Base-by-base conservation (phyloP, 2,329 filamentous ascomycete species). In the Hypoxylon sp. region DNA sequence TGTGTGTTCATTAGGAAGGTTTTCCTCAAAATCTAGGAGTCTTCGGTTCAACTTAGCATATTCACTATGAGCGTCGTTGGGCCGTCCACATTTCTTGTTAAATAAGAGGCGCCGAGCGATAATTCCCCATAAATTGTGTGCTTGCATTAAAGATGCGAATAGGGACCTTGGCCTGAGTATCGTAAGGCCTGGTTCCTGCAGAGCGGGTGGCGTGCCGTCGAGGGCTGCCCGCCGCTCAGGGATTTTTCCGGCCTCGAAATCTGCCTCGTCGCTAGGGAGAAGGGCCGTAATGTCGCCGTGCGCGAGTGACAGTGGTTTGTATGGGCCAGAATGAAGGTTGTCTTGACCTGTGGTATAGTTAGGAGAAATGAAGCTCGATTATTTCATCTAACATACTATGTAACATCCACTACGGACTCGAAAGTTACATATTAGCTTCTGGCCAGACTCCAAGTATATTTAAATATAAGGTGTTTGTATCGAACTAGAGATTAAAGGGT, bases 141-240 rank as follows among this genome's bases (percentile, higher is more conserved):
- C 82, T 66, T 88, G 86, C 69, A 88, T 85, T 2, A 88, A 75
- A 0, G 83, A 84, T 0, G 85, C 86, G 68, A 88, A 88, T 0
- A 88, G 77, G 0, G 86, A 87, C 11, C 85, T 80, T 9, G 81
- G 78, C 2, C 79, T 78, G 45, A 84, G 80, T 5, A 75, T 76
- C 34, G 83, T 78, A 5, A 87, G 78, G 0, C 73, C 72, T 0
- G 84, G 84, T 19, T 85, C 80, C 2, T 81, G 81, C 2, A 81
- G 75, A 1, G 85, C 85, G 0, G 85, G 84, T 0, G 81, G 83
- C 0, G 86, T 87, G 14, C 83, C 85, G 32, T 85, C 84, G 28
- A 88, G 81, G 0, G 85, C 85, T 21, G 85, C 86, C 14, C 86
- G 84, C 2, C 79, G 83, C 25, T 75, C 73, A 1, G 86, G 86